A percentile compares a stretch with the other conserved stretches of the same genome.
Evolutionary conservation across 2,329 filamentous ascomycete species (phyloP).

Genomic region (Cryphonectria parasitica): DNA sequence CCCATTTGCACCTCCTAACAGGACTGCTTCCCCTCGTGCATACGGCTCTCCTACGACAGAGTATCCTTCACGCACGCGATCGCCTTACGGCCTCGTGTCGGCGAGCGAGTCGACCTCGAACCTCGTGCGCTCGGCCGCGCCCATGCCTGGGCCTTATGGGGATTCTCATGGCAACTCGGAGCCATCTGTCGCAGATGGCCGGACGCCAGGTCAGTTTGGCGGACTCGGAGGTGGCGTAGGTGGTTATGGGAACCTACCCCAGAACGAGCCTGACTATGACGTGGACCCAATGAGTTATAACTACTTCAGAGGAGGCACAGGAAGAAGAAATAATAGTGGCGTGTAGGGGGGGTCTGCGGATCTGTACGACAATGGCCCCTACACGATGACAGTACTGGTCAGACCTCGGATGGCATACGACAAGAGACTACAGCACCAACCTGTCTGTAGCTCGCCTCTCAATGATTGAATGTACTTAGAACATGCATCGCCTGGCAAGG

Average conservation of each 20-base stretch:
- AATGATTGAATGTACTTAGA: constrained; percentile 15
- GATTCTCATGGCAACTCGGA: constrained; percentile 29
- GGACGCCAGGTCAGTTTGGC: constrained; percentile 48
- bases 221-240: constrained; percentile 61
- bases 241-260: constrained; percentile 63
- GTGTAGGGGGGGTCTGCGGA: neutral
- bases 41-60: constrained; percentile 28
- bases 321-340: constrained; percentile 17
- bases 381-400: neutral
- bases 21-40: constrained; percentile 15
- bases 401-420: neutral
- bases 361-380: neutral
- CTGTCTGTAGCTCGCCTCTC: neutral
- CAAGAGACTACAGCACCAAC: neutral
- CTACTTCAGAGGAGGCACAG: constrained; percentile 54
- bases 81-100: constrained; percentile 26
- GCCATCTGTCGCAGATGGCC: constrained; percentile 30
- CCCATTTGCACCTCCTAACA: constrained; percentile 17
- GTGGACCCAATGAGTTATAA: constrained; percentile 57
- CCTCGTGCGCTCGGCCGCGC: constrained; percentile 27
- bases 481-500: constrained; percentile 19
- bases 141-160: constrained; percentile 32
- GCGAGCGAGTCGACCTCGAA: constrained; percentile 27
- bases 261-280: constrained; percentile 48
- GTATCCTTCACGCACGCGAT: constrained; percentile 24